phyloP scores from a whole-genome alignment of 345 rosid species.

The Bruguiera gymnorhiza region DNA sequence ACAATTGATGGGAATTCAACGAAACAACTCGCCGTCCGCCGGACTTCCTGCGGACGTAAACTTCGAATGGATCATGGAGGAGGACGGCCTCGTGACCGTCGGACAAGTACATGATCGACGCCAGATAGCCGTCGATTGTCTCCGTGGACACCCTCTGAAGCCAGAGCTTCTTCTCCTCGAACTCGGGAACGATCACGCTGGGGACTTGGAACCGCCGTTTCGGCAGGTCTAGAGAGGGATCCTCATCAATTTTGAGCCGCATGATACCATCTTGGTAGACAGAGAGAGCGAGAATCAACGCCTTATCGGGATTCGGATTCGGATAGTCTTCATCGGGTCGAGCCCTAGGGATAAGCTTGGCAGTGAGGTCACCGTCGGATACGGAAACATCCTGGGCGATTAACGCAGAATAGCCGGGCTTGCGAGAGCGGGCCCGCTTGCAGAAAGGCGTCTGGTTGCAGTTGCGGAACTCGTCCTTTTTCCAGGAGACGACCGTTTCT shows the following conservation, averaged over 20 bases:
- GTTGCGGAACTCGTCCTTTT: slow-evolving; percentile 88
- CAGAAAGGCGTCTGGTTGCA: slow-evolving; percentile 96
- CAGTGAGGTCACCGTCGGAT: slow-evolving; percentile 74
- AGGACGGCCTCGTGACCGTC: slow-evolving; percentile 78
- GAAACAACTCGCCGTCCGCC: slow-evolving; percentile 55
- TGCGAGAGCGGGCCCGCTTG: slow-evolving; percentile 79
- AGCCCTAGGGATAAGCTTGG: slow-evolving; percentile 44
- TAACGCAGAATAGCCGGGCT: slow-evolving; percentile 58
- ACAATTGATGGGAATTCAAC: slow-evolving; percentile 72
- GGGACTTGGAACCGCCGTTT: slow-evolving; percentile 83
- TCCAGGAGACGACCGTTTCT: slow-evolving; percentile 55
- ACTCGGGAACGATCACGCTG: slow-evolving; percentile 62
- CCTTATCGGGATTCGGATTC: slow-evolving; percentile 43
- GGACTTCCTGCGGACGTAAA: slow-evolving; percentile 61
- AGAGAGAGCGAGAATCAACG: slow-evolving; percentile 68
- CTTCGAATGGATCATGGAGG: slow-evolving; percentile 81
- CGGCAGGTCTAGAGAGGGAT: slow-evolving; percentile 49
- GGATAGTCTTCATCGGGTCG: slow-evolving; percentile 13
- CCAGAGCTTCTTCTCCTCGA: slow-evolving; percentile 72
- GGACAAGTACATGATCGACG: slow-evolving; percentile 56
- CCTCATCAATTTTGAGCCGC: slow-evolving; percentile 84
- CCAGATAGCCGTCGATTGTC: slow-evolving; percentile 47
- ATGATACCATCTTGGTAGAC: slow-evolving; percentile 57
- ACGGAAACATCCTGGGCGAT: slow-evolving; percentile 51
- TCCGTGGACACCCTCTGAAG: slow-evolving; percentile 49